A percentile compares a stretch with the other conserved stretches of the same genome.
Conservation (phyloP, 441 rosid genomes). For the Arabidopsis hybrid region DNA sequence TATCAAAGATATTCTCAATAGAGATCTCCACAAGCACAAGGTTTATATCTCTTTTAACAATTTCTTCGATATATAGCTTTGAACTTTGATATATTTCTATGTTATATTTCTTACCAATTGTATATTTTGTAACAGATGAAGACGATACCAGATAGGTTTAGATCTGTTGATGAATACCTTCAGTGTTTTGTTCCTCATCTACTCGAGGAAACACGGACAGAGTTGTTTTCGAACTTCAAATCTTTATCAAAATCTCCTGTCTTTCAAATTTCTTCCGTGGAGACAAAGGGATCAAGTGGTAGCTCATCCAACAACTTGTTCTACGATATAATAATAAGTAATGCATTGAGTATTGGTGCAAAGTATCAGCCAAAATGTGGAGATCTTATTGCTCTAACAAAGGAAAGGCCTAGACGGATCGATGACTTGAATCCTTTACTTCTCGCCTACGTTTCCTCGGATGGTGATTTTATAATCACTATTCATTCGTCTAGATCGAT, state of each 20-base stretch:
- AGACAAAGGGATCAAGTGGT: neutral
- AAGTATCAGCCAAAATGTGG: constrained; percentile 38
- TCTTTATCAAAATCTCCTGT: constrained; percentile 19
- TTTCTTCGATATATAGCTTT: neutral
- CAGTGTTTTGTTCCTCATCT: constrained; percentile 38
- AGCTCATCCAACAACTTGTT: neutral
- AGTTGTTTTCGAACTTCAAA: constrained; percentile 16
- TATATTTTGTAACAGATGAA: constrained; percentile 13
- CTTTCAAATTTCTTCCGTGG: neutral
- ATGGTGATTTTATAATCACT: neutral
- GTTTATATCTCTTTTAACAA: neutral
- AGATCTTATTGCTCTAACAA: constrained; percentile 39
- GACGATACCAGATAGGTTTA: constrained; percentile 35
- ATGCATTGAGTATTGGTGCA: neutral
- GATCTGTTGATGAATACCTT: constrained; percentile 7
- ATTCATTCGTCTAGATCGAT: constrained; percentile 6
- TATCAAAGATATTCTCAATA: constrained; percentile 35
- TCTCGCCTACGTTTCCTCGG: constrained; percentile 3
- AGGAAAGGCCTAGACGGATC: constrained; percentile 9
- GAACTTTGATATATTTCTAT: neutral
- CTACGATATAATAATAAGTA: neutral
- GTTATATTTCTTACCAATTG: neutral
- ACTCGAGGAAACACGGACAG: constrained; percentile 35
- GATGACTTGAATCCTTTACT: constrained; percentile 26
- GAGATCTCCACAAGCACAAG: constrained; percentile 28